Evolutionary conservation across 1,139 yeast genomes (phyloP), one percentile per base, ranked within the genome.

Genomic region (Scheffersomyces insectosa): DNA sequence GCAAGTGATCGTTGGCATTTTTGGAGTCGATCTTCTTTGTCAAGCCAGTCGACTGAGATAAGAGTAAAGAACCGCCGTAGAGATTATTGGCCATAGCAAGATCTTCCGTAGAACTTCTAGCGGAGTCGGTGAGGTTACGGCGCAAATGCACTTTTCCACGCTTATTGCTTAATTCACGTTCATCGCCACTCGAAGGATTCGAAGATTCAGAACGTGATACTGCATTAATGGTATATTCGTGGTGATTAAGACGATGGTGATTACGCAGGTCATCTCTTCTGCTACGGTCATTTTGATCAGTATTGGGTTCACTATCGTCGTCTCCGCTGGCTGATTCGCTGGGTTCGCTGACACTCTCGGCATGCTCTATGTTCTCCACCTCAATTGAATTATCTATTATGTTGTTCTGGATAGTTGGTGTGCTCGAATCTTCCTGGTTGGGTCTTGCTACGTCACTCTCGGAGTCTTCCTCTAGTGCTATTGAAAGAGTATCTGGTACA

Each of bases 11-110:
- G 34, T 47, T 41, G 13, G 45, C 44, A 5, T 43, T 40, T 33
- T 55, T 54, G 13, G 60, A 58, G 38, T 68, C 71, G 3, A 74
- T 54, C 48, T 73, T 72, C 38, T 65, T 63, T 3, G 70, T 66
- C 42, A 72, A 52, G 1, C 79, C 79, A 0, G 79, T 74, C 1
- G 77, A 70, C 48, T 74, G 79, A 1, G 78, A 73, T 10, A 74
- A 54, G 37, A 72, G 60, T 30, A 74, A 51, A 5, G 77, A 72
- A 2, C 77, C 78, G 2, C 78, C 77, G 46, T 73, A 74, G 40
- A 72, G 44, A 47, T 70, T 70, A 37, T 59, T 62, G 3, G 65
- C 52, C 25, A 20, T 20, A 14, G 51, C 54, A 8, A 67, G 55
- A 33, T 68, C 72, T 12, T 66, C 72, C 2, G 62, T 53, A 0